Evolutionary conservation across 106 monocot genomes (phyloP).

Genomic region (Chionographis japonica): DNA sequence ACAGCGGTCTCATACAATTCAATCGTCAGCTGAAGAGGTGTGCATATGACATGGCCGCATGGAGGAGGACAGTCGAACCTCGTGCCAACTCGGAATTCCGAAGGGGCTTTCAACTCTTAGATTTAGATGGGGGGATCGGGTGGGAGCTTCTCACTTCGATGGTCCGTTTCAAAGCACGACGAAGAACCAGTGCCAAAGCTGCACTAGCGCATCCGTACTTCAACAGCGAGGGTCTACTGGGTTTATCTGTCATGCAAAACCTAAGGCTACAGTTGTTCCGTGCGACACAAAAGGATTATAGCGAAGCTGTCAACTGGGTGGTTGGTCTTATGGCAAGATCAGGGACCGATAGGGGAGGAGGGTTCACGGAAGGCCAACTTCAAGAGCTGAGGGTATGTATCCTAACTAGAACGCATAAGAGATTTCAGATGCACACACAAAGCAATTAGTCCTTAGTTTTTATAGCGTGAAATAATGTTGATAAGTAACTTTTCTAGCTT

Average conservation of each 20-base stretch:
- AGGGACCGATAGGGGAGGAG: conserved; percentile 68
- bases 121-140: conserved; percentile 76
- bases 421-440: not conserved
- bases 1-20: conserved; percentile 84
- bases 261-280: conserved; percentile 73
- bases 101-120: conserved; percentile 74
- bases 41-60: conserved; percentile 59
- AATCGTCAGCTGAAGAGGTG: conserved; percentile 93
- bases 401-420: not conserved
- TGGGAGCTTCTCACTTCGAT: conserved; percentile 95
- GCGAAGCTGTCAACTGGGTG: conserved; percentile 86
- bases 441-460: not conserved
- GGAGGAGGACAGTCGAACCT: conserved; percentile 73
- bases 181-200: conserved; percentile 83
- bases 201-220: conserved; percentile 96
- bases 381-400: conserved; percentile 66
- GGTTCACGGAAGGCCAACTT: conserved; percentile 93
- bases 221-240: conserved; percentile 73
- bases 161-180: conserved; percentile 84
- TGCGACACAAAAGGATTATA: conserved; percentile 88
- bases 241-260: conserved; percentile 88
- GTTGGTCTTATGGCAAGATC: conserved; percentile 76
- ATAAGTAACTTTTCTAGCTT: too few species aligned
- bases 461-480: too few species aligned
- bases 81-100: conserved; percentile 72